Evolutionary conservation across 2,329 filamentous ascomycete genomes (phyloP).

Genomic region (Aotearoamyces nothofagi): DNA sequence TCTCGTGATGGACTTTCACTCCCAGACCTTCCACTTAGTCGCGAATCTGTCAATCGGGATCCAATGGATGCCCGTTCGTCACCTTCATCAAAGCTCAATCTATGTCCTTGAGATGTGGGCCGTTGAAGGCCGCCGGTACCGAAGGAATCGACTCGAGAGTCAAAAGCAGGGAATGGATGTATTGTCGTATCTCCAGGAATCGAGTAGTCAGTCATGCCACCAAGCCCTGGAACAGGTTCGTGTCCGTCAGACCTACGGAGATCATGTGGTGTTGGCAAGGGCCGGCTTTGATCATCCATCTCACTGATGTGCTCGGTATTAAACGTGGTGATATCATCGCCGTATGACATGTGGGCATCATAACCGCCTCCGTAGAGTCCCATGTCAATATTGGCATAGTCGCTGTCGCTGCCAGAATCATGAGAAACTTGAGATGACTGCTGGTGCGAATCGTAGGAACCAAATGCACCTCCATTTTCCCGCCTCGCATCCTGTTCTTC

Average conservation of each 20-base stretch:
- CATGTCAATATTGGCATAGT: constrained; percentile 59
- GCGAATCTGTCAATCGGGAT: constrained; percentile 34
- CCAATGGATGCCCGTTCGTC: constrained; percentile 56
- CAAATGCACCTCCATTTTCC: constrained; percentile 40
- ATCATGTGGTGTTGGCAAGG: constrained; percentile 30
- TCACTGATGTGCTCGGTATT: constrained; percentile 20
- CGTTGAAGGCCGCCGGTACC: constrained; percentile 81
- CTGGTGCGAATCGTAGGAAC: constrained; percentile 31
- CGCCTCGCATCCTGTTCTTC: constrained; percentile 61
- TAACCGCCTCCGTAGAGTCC: constrained; percentile 62
- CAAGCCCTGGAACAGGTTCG: constrained; percentile 13
- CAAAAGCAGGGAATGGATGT: constrained; percentile 39
- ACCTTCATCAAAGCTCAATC: constrained; percentile 83
- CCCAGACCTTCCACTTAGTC: constrained; percentile 24
- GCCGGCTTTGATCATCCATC: constrained; percentile 29
- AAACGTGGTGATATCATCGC: constrained; percentile 24
- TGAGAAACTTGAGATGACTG: constrained; percentile 22
- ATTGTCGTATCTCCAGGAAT: constrained; percentile 33
- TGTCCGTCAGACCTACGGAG: constrained; percentile 15
- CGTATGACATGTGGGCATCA: constrained; percentile 43
- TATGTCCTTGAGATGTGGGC: constrained; percentile 54
- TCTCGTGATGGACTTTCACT: constrained; percentile 54
- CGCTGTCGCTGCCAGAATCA: constrained; percentile 48
- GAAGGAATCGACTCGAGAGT: constrained; percentile 56
- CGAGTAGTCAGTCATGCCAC: constrained; percentile 21